Evolutionary conservation across 2,329 filamentous ascomycete genomes (phyloP).

Genomic region (Hypoxylon sp.): DNA sequence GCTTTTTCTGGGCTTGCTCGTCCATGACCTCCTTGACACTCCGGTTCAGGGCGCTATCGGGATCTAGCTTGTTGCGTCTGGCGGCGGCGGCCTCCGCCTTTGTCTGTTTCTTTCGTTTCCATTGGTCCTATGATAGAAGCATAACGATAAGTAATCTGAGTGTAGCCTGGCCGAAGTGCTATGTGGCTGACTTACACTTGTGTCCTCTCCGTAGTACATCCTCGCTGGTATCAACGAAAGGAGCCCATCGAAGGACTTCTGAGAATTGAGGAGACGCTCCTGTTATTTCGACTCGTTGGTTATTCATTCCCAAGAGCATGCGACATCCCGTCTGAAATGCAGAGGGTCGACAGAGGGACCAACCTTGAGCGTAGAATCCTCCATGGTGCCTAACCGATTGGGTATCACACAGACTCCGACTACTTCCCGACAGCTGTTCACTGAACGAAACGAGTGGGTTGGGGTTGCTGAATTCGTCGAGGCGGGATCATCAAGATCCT

Average conservation of each 20-base stretch:
- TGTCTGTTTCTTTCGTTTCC: constrained; percentile 94
- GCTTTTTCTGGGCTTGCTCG: constrained; percentile 81
- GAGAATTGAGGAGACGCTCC: constrained; percentile 70
- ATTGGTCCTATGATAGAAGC: constrained; percentile 78
- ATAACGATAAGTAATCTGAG: constrained; percentile 35
- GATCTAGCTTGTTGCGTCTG: constrained; percentile 90
- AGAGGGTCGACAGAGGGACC: constrained; percentile 49
- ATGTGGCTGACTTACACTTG: constrained; percentile 73
- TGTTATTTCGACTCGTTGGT: constrained; percentile 52
- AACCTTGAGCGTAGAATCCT: constrained; percentile 64
- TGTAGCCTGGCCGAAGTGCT: background rate
- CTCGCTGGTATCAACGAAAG: constrained; percentile 91
- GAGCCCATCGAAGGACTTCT: constrained; percentile 87
- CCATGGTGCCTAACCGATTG: constrained; percentile 54
- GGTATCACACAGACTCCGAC: background rate
- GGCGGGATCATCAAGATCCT: constrained; percentile 20
- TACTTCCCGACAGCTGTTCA: background rate
- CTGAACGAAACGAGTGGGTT: constrained; percentile 4
- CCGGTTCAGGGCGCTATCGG: constrained; percentile 83
- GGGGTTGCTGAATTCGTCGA: constrained; percentile 8
- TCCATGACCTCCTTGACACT: constrained; percentile 95
- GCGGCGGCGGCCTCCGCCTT: constrained; percentile 88
- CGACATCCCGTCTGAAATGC: constrained; percentile 21
- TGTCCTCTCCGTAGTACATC: constrained; percentile 90
- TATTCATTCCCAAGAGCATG: constrained; percentile 47